Evolutionary conservation across 208 protist genomes (phyloP).

Genomic region (Acanthamoeba comandoni): DNA sequence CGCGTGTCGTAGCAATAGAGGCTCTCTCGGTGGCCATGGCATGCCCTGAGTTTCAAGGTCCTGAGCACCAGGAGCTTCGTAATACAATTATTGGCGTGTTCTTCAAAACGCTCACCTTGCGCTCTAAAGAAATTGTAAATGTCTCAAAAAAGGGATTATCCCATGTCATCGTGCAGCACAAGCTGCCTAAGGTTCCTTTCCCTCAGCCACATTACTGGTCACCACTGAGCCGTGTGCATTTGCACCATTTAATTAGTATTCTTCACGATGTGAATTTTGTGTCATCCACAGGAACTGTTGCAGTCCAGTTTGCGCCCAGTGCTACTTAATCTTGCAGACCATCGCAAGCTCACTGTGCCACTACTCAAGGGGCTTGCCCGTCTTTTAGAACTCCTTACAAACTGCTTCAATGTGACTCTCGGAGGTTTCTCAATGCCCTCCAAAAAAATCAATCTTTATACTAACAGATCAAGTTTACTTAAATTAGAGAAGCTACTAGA

Average conservation of each 20-base stretch:
- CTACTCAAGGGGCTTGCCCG: slow-evolving; percentile 87
- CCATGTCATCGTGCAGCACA: slow-evolving; percentile 79
- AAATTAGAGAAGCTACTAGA: slow-evolving; percentile 87
- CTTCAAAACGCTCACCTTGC: slow-evolving; percentile 86
- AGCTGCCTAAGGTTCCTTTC: slow-evolving; percentile 80
- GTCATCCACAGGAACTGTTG: slow-evolving; percentile 84
- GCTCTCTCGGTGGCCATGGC: slow-evolving; percentile 70
- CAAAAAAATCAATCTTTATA: background rate
- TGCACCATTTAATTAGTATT: slow-evolving; percentile 1
- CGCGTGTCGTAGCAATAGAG: slow-evolving; percentile 48
- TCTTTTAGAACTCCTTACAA: slow-evolving; percentile 87
- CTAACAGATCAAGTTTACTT: background rate
- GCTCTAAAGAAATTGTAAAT: slow-evolving; percentile 79
- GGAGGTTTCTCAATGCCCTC: slow-evolving; percentile 73
- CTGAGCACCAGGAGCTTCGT: slow-evolving; percentile 78
- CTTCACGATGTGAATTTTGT: slow-evolving; percentile 39
- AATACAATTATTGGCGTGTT: slow-evolving; percentile 86
- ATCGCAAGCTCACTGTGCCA: slow-evolving; percentile 85
- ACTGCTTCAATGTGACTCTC: slow-evolving; percentile 90
- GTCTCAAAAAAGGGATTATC: slow-evolving; percentile 80
- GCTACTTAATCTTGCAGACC: slow-evolving; percentile 85
- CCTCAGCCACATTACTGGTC: background rate
- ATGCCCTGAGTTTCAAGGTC: slow-evolving; percentile 46
- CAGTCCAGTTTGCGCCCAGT: slow-evolving; percentile 88
- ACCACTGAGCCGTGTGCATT: background rate